phyloP scores from a whole-genome alignment of 2,329 filamentous ascomycete genomes.

The Metarhizium album region DNA sequence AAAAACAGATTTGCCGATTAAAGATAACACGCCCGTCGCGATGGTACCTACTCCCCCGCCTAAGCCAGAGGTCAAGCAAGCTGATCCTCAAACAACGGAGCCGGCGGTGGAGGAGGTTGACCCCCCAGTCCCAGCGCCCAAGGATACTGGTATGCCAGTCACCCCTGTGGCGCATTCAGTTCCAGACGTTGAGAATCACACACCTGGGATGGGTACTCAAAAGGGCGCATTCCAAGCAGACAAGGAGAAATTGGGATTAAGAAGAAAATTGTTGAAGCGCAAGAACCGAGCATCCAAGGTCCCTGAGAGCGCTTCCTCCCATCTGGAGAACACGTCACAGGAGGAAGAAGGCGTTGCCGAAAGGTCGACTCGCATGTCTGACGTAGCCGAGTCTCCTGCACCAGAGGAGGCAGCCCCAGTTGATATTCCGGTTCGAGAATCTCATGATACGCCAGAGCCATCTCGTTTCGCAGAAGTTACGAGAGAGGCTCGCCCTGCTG shows the following conservation, averaged over 20 bases:
- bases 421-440: neutral
- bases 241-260: constrained; percentile 40
- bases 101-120: neutral
- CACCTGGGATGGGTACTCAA: constrained; percentile 16
- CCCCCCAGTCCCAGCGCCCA: constrained; percentile 14
- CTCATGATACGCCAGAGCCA: neutral
- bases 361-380: neutral
- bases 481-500: neutral
- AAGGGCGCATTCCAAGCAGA: constrained; percentile 27
- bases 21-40: constrained; percentile 18
- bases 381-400: neutral
- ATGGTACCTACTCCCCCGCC: neutral
- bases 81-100: neutral
- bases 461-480: neutral
- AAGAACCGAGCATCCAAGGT: constrained; percentile 50
- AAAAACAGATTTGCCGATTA: constrained; percentile 30
- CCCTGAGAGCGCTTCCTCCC: constrained; percentile 40
- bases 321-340: constrained; percentile 40
- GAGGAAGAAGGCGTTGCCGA: constrained; percentile 21
- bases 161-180: neutral
- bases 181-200: neutral
- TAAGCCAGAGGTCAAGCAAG: neutral
- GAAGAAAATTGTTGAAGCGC: constrained; percentile 54
- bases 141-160: constrained; percentile 4
- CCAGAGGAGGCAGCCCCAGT: neutral